Conservation (phyloP, 495 filamentous ascomycete species). For the Annulohypoxylon bovei region DNA sequence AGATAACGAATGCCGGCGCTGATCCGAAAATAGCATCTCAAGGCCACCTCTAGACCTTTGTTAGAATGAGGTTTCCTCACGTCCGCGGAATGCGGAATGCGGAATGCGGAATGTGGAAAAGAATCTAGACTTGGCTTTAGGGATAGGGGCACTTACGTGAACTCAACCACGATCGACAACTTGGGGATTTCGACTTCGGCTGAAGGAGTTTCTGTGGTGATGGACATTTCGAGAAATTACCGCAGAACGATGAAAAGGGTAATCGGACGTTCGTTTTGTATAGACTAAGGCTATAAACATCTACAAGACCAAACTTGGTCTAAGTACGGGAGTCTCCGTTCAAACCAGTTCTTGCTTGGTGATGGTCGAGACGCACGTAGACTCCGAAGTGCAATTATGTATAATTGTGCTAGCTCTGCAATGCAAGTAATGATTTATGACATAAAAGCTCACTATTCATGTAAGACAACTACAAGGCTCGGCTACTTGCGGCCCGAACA, state of each 20-base stretch:
- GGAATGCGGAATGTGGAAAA: too few relatives aligned
- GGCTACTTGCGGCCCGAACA: conserved; percentile 13
- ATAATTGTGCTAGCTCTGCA: background rate
- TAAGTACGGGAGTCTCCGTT: background rate
- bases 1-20: conserved; percentile 73
- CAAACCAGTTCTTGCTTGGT: background rate
- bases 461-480: conserved; percentile 13
- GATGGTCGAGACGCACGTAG: conserved; percentile 19
- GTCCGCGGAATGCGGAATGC: too few relatives aligned
- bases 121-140: background rate
- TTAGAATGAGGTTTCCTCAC: conserved; percentile 23
- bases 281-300: conserved; percentile 1
- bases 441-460: background rate
- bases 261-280: conserved; percentile 1
- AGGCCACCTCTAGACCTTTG: conserved; percentile 77
- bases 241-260: background rate
- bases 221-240: conserved; percentile 25
- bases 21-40: conserved; percentile 92
- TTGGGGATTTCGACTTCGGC: conserved; percentile 19
- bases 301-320: background rate
- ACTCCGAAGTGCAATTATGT: conserved; percentile 16
- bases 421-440: conserved; percentile 18
- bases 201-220: conserved; percentile 31
- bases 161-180: conserved; percentile 73
- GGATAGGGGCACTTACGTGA: conserved; percentile 66